Percentiles rank a stretch among this genome's conserved stretches.
These are phyloP conservation scores for Myotisia sp. DNA, from an alignment of 2,329 filamentous ascomycete genomes.

Conservation along the genomic window DNA sequence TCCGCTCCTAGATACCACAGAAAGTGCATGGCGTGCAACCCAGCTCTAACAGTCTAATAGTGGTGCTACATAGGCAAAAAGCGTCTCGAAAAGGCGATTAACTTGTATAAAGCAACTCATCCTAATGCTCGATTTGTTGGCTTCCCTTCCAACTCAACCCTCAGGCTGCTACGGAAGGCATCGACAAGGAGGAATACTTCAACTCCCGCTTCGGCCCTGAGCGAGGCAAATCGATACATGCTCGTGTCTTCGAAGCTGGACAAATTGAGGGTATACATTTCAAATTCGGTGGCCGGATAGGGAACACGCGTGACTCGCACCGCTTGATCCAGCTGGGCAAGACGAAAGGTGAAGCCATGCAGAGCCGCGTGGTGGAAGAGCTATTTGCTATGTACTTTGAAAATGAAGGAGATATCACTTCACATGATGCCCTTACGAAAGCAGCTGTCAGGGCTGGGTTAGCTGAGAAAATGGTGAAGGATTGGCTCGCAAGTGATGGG, in stretches of 20 bases:
- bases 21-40: no score
- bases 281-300: slow-evolving; percentile 54
- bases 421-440: slow-evolving; percentile 36
- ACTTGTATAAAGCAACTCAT: slow-evolving; percentile 47
- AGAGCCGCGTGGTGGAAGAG: slow-evolving; percentile 47
- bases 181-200: slow-evolving; percentile 45
- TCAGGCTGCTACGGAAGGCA: slow-evolving; percentile 36
- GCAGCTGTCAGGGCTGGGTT: slow-evolving; percentile 35
- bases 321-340: slow-evolving; percentile 57
- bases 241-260: slow-evolving; percentile 45
- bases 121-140: slow-evolving; percentile 50
- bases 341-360: slow-evolving; percentile 36
- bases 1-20: neutral
- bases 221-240: slow-evolving; percentile 43
- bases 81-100: slow-evolving; percentile 58
- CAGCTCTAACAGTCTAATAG: slow-evolving; percentile 15
- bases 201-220: slow-evolving; percentile 50
- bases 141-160: slow-evolving; percentile 70
- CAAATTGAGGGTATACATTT: slow-evolving; percentile 57
- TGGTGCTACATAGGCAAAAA: slow-evolving; percentile 69
- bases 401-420: slow-evolving; percentile 49
- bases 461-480: slow-evolving; percentile 37
- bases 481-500: slow-evolving; percentile 40
- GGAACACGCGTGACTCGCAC: slow-evolving; percentile 68
- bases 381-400: slow-evolving; percentile 56